These are phyloP conservation scores for Arabis alpina DNA, from an alignment of 345 rosid species.

Conservation along the genomic window DNA sequence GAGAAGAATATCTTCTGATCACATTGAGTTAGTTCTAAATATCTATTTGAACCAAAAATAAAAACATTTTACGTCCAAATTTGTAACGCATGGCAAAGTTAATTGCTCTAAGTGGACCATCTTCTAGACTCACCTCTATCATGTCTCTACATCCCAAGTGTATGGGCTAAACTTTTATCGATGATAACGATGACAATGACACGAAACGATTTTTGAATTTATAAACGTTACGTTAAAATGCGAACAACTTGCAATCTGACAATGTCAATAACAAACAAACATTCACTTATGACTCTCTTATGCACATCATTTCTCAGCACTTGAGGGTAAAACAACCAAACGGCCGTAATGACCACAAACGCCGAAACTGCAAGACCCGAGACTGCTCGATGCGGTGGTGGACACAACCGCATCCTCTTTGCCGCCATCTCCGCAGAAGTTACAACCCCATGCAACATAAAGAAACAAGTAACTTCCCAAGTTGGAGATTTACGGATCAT, in stretches of 20 bases:
- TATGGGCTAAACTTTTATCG: slow-evolving; percentile 3
- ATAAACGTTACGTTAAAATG: slow-evolving; percentile 19
- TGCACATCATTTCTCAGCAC: slow-evolving; percentile 46
- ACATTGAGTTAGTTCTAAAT: background rate
- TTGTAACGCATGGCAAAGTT: slow-evolving; percentile 13
- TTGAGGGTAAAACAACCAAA: slow-evolving; percentile 61
- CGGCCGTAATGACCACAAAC: slow-evolving; percentile 49
- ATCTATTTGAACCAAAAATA: background rate
- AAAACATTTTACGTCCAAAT: background rate
- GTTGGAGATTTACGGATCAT: slow-evolving; percentile 55
- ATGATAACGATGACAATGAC: slow-evolving; percentile 4
- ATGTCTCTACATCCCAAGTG: slow-evolving; percentile 16
- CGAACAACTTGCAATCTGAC: slow-evolving; percentile 20
- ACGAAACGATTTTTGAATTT: slow-evolving; percentile 2
- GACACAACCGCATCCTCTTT: slow-evolving; percentile 46
- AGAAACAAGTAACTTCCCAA: slow-evolving; percentile 78
- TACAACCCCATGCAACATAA: slow-evolving; percentile 59
- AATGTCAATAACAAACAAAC: slow-evolving; percentile 28
- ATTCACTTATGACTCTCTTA: slow-evolving; percentile 47
- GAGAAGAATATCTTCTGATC: too few relatives aligned
- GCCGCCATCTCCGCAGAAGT: slow-evolving; percentile 49
- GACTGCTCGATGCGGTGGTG: slow-evolving; percentile 38
- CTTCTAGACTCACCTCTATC: background rate
- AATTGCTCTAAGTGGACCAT: background rate
- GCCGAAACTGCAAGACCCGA: slow-evolving; percentile 46